Conservation (phyloP, 306 rosid genomes). For the Fagus crenata region DNA sequence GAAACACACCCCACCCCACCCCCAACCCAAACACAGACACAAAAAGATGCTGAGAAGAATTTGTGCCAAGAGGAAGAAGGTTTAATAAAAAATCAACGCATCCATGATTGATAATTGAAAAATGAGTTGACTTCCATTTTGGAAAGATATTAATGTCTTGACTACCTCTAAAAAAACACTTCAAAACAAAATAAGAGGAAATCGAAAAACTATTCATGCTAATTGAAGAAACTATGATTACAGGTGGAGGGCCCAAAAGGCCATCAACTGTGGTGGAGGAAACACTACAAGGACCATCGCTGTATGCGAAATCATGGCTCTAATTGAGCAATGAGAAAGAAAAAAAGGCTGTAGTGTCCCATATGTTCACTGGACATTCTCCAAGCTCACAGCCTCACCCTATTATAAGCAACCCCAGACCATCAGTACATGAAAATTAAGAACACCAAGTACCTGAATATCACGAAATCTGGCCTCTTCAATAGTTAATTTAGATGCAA, state of each 20-base stretch:
- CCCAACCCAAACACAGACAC: too few relatives aligned
- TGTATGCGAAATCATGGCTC: neutral
- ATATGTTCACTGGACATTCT: neutral
- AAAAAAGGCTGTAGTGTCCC: neutral
- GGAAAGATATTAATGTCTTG: neutral
- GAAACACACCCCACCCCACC: too few relatives aligned
- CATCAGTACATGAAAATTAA: conserved; percentile 12
- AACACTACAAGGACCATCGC: neutral
- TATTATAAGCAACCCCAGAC: conserved; percentile 15
- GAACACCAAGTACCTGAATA: conserved; percentile 65
- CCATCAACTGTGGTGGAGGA: neutral
- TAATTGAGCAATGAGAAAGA: neutral
- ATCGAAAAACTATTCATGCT: neutral
- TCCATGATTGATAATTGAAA: neutral
- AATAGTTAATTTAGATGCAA: conserved; percentile 80
- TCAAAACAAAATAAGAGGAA: neutral
- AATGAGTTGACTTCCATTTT: neutral
- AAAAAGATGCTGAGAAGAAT: too few relatives aligned
- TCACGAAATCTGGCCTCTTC: conserved; percentile 92
- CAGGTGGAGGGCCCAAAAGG: neutral
- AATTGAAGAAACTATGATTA: neutral
- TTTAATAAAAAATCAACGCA: neutral
- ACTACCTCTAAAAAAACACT: neutral
- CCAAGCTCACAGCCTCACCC: neutral
- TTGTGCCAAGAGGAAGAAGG: too few relatives aligned